phyloP scores from a whole-genome alignment of 1,139 yeast species.

The Suhomyces bokatorum region DNA sequence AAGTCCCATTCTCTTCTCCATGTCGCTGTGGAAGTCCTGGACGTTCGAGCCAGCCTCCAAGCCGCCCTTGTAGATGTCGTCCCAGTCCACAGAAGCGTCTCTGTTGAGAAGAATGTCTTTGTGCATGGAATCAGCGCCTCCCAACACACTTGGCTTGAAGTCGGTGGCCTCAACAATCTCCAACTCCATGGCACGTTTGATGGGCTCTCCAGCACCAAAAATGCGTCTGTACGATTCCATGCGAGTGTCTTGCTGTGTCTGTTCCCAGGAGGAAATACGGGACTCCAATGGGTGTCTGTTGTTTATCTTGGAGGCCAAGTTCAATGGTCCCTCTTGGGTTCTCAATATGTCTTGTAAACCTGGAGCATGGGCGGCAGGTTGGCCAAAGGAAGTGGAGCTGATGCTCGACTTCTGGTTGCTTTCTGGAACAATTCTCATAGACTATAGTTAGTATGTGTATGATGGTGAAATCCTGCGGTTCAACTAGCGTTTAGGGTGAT shows the following conservation, averaged over 20 bases:
- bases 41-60: conserved; percentile 41
- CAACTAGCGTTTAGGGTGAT: not conserved
- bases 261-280: conserved; percentile 78
- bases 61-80: conserved; percentile 75
- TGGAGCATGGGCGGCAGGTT: conserved; percentile 59
- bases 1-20: conserved; percentile 64
- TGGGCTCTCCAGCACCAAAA: conserved; percentile 93
- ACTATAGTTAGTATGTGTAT: conserved; percentile 28
- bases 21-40: conserved; percentile 64
- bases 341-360: conserved; percentile 60
- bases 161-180: conserved; percentile 73
- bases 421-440: conserved; percentile 53
- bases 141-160: conserved; percentile 62
- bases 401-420: conserved; percentile 41
- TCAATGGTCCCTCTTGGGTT: conserved; percentile 58
- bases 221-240: conserved; percentile 78
- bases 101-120: conserved; percentile 75
- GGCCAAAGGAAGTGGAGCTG: conserved; percentile 51
- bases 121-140: conserved; percentile 60
- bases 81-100: conserved; percentile 86
- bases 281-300: conserved; percentile 86
- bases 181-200: conserved; percentile 85
- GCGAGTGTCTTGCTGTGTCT: conserved; percentile 66
- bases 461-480: not conserved
- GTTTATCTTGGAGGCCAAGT: conserved; percentile 67